Evolutionary conservation across 1,284 basidiomycete species (phyloP), one percentile per base, ranked within the genome.

Genomic region (Sanghuangporus baumii): DNA sequence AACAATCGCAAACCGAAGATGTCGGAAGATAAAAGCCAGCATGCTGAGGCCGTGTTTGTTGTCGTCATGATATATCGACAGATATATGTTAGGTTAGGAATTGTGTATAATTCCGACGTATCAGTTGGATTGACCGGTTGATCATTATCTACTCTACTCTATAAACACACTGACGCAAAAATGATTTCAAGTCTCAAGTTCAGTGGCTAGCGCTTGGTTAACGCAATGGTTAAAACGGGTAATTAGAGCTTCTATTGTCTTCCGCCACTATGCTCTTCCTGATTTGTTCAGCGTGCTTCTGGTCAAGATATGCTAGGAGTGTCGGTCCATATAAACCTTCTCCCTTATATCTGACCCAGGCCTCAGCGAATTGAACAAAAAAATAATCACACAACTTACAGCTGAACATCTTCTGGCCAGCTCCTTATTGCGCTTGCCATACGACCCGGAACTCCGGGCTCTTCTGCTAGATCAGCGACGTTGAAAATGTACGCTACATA

Each of bases 341-440:
- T 20, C 83, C 86, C 71, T 89, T 91, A 72, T 87, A 86, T 59
- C 76, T 78, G 65, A 36, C 7, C 34, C 14, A 20, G 36, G 5
- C 11, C 8, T 46, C n/a, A 26, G 23, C 7, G 23, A n/a, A 9
- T 18, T 7, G 37, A 1, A 14, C 11, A 7, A 16, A 36, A 11
- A n/a, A 40, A 52, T 23, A 26, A 18, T 9, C 20, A 43, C 9
- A 16, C 8, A 64, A 69, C 74, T 62, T 61, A 78, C 75, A 73
- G 68, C 54, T 78, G 78, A 18, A 91, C 83, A 60, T 86, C 87
- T n/a, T 79, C 79, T 1, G 85, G 82, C 89, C 89, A 91, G 67
- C 82, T 83, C 65, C 84, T 73, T 51, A 93, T 75, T 2, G 88
- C 87, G 62, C 80, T 83, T 11, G 86, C 88, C 69, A 92, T 71